Base-by-base conservation (phyloP, 768 basidiomycete genomes). In the Mrakia gelida region DNA sequence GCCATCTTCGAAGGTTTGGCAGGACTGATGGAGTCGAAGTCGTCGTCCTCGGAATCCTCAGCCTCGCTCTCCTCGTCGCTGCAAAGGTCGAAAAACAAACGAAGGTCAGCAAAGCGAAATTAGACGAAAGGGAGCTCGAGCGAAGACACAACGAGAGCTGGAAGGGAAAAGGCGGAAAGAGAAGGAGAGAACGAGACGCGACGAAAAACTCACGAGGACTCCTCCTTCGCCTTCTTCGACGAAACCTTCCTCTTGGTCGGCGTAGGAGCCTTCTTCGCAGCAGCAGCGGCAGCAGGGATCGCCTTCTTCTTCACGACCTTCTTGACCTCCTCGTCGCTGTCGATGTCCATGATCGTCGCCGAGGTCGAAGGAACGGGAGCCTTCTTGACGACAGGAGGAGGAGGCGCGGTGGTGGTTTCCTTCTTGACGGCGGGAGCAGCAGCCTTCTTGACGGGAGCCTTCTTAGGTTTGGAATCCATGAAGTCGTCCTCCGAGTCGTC, bases 401-500 rank as follows among this genome's bases (percentile, higher is more conserved):
- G 49, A 52, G 49, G 45, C 4, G 45, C 45, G 45, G 23, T 8
- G 26, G 67, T 13, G 32, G 80, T 81, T 41, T 78, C 54, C 32
- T 79, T 80, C 68, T 80, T 54, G 26, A 79, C 67, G 56, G 38
- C 68, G 23, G 28, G 30, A 26, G 67, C 71, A 26, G 67, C 71
- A 6, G 87, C 86, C 80, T 88, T 63, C 28, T 72, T 72, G 41
- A 73, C 71, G 61, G 72, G 52, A 38, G 54, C 76, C 30, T 62
- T 67, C 71, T 78, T 78, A 4, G 41, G 38, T 11, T 59, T 88
- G 73, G 82, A 84, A 2, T 89, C 89, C 80, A 86, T 87, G 83
- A 88, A 90, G 77, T 89, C 89, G 75, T 89, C 89, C 32, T 89
- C 89, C 6, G 85, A 86, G 76, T 85, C 83, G 41, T 81, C 81